phyloP scores from a whole-genome alignment of 192 early-diverging fungal genomes.

The Dissophora ornata region DNA sequence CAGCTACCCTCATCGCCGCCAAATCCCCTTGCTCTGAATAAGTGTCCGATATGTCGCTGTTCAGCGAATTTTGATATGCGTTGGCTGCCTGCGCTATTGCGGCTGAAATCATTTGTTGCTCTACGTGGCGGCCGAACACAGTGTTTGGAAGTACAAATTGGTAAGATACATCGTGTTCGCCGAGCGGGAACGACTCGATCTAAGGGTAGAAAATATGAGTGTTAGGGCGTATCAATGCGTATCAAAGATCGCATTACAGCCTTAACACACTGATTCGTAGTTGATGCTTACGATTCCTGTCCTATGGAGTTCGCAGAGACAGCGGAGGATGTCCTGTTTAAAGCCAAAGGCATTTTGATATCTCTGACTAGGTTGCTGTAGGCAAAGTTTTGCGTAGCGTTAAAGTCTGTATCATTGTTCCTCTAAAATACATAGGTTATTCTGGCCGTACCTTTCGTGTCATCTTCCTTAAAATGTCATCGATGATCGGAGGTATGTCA shows the following conservation, averaged over 20 bases:
- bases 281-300: slow-evolving; percentile 36
- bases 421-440: too few species aligned
- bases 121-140: slow-evolving; percentile 31
- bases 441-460: slow-evolving; percentile 46
- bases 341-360: slow-evolving; percentile 48
- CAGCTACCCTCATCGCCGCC: neutral
- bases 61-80: slow-evolving; percentile 38
- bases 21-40: slow-evolving; percentile 7
- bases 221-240: too few species aligned
- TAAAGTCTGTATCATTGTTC: too few species aligned
- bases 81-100: slow-evolving; percentile 37
- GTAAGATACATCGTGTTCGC: slow-evolving; percentile 34
- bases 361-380: slow-evolving; percentile 49
- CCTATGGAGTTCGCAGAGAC: slow-evolving; percentile 19
- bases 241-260: too few species aligned
- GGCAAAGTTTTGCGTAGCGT: too few species aligned
- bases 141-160: slow-evolving; percentile 39
- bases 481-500: slow-evolving; percentile 48
- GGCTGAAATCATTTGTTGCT: slow-evolving; percentile 48
- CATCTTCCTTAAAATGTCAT: slow-evolving; percentile 46
- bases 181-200: slow-evolving; percentile 38
- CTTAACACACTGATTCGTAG: too few species aligned
- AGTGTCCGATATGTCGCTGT: slow-evolving; percentile 1
- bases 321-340: slow-evolving; percentile 45
- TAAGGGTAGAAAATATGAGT: neutral